phyloP scores from a whole-genome alignment of 306 rosid species.

The Ammopiptanthus mongolicus region DNA sequence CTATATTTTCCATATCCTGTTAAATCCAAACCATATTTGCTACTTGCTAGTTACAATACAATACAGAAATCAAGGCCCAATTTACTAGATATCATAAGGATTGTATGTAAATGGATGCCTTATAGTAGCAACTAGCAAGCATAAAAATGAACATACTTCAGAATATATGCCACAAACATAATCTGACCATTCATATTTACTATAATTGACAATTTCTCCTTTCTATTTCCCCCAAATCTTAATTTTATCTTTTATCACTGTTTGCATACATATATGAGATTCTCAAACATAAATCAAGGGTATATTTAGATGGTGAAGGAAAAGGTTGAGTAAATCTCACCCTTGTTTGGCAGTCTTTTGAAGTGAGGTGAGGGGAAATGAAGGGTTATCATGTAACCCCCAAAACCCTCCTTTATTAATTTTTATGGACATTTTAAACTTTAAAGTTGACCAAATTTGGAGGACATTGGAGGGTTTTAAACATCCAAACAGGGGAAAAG shows the following conservation, averaged over 20 bases:
- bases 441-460: background rate
- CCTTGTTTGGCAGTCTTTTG: background rate
- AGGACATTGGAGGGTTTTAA: too few species aligned
- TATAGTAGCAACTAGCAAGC: background rate
- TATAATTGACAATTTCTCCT: background rate
- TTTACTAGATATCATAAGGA: background rate
- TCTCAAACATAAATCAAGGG: background rate
- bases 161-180: background rate
- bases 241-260: background rate
- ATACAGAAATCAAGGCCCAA: background rate
- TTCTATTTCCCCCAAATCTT: background rate
- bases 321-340: background rate
- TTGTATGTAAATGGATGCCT: background rate
- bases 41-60: background rate
- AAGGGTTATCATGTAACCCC: background rate
- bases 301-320: conserved; percentile 1
- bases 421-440: too few species aligned
- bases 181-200: background rate
- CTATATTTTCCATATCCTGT: too few species aligned
- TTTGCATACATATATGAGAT: background rate
- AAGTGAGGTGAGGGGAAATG: background rate
- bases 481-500: background rate
- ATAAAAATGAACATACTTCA: conserved; percentile 6
- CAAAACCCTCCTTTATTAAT: too few species aligned
- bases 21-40: background rate